These are phyloP conservation scores for Hymenoscyphus fraxineus DNA, from an alignment of 2,329 filamentous ascomycete genomes.

Conservation along the genomic window DNA sequence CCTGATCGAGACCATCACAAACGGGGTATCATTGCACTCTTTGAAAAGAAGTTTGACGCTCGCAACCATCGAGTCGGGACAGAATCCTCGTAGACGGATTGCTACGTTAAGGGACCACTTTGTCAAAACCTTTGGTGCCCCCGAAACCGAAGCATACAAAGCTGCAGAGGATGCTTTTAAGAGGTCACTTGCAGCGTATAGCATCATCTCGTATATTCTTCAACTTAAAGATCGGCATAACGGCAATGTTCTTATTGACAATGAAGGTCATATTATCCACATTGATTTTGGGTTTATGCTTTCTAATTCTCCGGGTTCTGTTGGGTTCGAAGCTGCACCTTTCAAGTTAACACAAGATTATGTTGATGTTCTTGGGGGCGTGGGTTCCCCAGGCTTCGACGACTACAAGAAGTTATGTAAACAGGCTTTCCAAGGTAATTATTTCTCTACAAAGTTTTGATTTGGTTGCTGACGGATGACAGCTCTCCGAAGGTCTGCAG, in stretches of 20 bases:
- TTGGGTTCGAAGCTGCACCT: conserved; percentile 81
- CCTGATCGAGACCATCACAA: conserved; percentile 83
- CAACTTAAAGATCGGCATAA: conserved; percentile 86
- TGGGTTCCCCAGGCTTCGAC: conserved; percentile 65
- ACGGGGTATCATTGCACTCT: conserved; percentile 82
- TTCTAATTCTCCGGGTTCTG: conserved; percentile 77
- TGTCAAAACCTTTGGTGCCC: conserved; percentile 70
- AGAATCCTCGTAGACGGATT: conserved; percentile 70
- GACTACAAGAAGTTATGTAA: conserved; percentile 78
- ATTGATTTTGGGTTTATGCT: conserved; percentile 92
- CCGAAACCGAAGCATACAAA: conserved; percentile 64
- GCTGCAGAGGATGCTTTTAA: conserved; percentile 76
- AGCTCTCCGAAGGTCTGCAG: conserved; percentile 73
- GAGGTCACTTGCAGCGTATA: conserved; percentile 78
- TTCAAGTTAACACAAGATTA: conserved; percentile 87
- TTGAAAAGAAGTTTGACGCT: conserved; percentile 78
- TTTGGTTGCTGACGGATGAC: conserved; percentile 15
- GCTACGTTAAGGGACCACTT: conserved; percentile 81
- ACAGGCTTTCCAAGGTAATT: conserved; percentile 71
- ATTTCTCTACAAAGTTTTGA: conserved; percentile 22
- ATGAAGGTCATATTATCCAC: conserved; percentile 80
- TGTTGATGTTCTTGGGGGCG: conserved; percentile 74
- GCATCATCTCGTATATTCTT: conserved; percentile 77
- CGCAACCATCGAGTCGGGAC: conserved; percentile 66
- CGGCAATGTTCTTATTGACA: conserved; percentile 81